Conservation (phyloP, 805 yeast species). For the Cyberlindnera mycetangii region DNA sequence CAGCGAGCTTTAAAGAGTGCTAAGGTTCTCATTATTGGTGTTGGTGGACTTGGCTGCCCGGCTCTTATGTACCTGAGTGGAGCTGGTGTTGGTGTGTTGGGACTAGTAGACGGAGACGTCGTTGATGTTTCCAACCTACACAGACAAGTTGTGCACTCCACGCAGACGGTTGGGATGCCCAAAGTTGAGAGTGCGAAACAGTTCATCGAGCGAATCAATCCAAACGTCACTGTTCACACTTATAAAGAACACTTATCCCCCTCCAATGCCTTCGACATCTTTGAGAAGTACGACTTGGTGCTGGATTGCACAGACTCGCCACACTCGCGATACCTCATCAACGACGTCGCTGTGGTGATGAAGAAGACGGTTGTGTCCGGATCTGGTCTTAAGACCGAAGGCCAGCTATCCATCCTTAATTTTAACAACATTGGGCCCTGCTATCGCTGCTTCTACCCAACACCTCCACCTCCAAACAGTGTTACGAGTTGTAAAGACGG, state of each 20-base stretch:
- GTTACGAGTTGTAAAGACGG: constrained; percentile 89
- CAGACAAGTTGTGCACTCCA: constrained; percentile 79
- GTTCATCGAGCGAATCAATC: constrained; percentile 57
- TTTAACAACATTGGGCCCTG: constrained; percentile 76
- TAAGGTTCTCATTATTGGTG: constrained; percentile 79
- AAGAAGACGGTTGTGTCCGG: constrained; percentile 83
- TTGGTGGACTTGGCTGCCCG: constrained; percentile 97
- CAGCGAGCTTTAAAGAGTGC: constrained; percentile 60
- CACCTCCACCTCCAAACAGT: constrained; percentile 81
- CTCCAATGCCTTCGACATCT: constrained; percentile 59
- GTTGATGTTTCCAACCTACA: constrained; percentile 88
- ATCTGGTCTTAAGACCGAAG: constrained; percentile 87
- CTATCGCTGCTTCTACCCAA: constrained; percentile 89
- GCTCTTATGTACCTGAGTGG: constrained; percentile 81
- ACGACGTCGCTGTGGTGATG: constrained; percentile 73
- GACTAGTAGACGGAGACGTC: constrained; percentile 81
- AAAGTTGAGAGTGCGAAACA: constrained; percentile 79
- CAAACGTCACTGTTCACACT: constrained; percentile 54
- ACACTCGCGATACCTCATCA: constrained; percentile 76
- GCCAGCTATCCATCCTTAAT: constrained; percentile 79
- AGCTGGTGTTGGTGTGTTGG: constrained; percentile 82
- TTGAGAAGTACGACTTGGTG: constrained; percentile 67
- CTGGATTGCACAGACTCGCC: constrained; percentile 97
- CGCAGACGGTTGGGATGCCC: constrained; percentile 58
- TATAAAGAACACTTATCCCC: constrained; percentile 50